Conservation (phyloP, 306 rosid species). For the Vigna hirtella region DNA sequence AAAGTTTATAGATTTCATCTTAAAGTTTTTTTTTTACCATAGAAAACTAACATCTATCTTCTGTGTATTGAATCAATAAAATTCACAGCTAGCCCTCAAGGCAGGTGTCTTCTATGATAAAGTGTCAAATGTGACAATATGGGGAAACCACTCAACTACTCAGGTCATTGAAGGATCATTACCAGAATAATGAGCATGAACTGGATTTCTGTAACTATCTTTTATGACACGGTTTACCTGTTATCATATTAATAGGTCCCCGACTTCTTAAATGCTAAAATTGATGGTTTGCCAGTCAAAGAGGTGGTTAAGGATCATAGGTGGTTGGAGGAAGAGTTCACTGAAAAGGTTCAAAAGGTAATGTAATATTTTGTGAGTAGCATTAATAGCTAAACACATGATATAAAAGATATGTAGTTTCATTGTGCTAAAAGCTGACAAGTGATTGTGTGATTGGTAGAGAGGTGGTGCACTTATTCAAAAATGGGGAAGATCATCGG, state of each 20-base stretch:
- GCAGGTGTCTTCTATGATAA: constrained; percentile 98
- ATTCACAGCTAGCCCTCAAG: constrained; percentile 86
- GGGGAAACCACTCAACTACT: constrained; percentile 99
- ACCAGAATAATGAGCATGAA: constrained; percentile 17
- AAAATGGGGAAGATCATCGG: constrained; percentile 99
- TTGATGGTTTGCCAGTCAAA: constrained; percentile 81
- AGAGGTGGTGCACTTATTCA: constrained; percentile 91
- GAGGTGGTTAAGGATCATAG: constrained; percentile 87
- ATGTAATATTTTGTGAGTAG: constrained; percentile 50
- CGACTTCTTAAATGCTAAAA: constrained; percentile 90
- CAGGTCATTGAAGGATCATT: constrained; percentile 64
- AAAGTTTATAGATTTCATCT: constrained; percentile 3
- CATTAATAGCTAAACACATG: constrained; percentile 25
- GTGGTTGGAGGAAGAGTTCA: constrained; percentile 97
- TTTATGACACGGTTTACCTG: constrained; percentile 33
- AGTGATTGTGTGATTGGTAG: constrained; percentile 53
- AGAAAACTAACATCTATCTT: constrained; percentile 23
- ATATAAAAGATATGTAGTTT: constrained; percentile 15
- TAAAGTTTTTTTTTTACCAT: neutral
- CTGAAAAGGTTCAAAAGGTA: constrained; percentile 88
- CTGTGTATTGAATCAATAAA: constrained; percentile 40
- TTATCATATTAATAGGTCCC: constrained; percentile 72
- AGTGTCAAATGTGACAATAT: constrained; percentile 91
- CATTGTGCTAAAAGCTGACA: constrained; percentile 38
- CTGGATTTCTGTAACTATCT: constrained; percentile 19